Evolutionary conservation across 1,284 basidiomycete species (phyloP).

Genomic region (Trichosporon inkin): DNA sequence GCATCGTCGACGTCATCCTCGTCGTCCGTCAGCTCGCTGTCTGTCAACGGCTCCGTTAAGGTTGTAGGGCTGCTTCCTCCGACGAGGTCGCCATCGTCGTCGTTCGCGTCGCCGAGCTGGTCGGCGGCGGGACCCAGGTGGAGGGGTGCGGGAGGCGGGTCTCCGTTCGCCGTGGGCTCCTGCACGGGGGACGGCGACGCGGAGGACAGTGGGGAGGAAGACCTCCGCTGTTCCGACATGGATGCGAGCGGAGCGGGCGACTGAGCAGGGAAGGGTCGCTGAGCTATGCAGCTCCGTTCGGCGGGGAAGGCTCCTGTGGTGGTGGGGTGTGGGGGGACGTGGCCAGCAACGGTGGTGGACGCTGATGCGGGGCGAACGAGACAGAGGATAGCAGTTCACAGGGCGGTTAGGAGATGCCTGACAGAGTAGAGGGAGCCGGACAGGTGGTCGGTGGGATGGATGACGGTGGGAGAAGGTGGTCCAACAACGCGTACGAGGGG

Average conservation of each 20-base stretch:
- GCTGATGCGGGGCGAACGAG: not conserved
- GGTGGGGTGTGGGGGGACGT: not conserved
- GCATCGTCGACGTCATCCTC: constrained; percentile 20
- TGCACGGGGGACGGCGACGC: constrained; percentile 22
- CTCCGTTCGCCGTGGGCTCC: constrained; percentile 11
- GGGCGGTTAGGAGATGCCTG: not conserved
- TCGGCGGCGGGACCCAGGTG: constrained; percentile 16
- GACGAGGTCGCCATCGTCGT: constrained; percentile 17
- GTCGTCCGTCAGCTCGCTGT: constrained; percentile 32
- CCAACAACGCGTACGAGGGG: constrained; percentile 7
- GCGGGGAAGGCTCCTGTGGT: not conserved
- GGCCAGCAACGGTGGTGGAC: not conserved
- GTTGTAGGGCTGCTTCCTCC: constrained; percentile 27
- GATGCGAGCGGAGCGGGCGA: constrained; percentile 3
- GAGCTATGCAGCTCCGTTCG: constrained; percentile 4
- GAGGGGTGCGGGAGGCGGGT: constrained; percentile 5
- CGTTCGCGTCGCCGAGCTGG: not conserved
- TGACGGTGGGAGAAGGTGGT: constrained; percentile 6
- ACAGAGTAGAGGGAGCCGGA: constrained; percentile 6
- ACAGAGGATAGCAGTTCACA: not conserved
- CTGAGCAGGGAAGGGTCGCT: not conserved
- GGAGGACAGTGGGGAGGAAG: constrained; percentile 24
- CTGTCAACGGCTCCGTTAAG: constrained; percentile 22
- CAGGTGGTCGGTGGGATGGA: constrained; percentile 1
- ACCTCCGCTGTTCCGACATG: constrained; percentile 25